Percentiles rank a stretch among this genome's conserved stretches.
Evolutionary conservation across 75 land plant species (phyloP).

Genomic region (Larix kaempferi): DNA sequence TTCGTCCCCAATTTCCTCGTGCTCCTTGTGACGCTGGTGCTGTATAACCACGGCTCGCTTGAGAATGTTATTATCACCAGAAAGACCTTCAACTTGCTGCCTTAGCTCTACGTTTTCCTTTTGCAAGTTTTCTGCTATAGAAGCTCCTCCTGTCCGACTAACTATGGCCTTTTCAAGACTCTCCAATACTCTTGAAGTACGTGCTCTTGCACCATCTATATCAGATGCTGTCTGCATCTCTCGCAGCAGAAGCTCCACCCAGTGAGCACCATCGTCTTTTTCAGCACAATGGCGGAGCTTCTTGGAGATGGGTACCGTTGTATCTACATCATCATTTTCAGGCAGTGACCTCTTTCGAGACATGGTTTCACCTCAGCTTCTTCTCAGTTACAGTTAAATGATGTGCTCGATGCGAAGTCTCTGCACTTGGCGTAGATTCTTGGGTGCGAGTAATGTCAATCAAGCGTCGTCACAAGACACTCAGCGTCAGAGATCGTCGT

Average conservation of each 20-base stretch:
- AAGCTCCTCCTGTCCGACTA: slow-evolving; percentile 39
- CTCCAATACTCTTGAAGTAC: slow-evolving; percentile 65
- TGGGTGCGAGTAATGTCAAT: too few relatives aligned
- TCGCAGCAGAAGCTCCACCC: slow-evolving; percentile 84
- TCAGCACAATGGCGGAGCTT: too few relatives aligned
- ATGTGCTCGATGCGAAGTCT: too few relatives aligned
- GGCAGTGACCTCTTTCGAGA: too few relatives aligned
- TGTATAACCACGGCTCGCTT: slow-evolving; percentile 95
- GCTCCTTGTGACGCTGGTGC: slow-evolving; percentile 79
- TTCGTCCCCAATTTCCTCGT: slow-evolving; percentile 61
- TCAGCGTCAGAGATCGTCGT: too few relatives aligned
- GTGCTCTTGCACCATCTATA: slow-evolving; percentile 70
- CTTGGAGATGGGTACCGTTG: too few relatives aligned
- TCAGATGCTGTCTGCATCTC: slow-evolving; percentile 76
- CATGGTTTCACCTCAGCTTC: too few relatives aligned
- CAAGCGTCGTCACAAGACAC: too few relatives aligned
- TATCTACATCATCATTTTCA: too few relatives aligned
- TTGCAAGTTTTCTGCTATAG: slow-evolving; percentile 29
- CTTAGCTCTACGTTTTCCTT: slow-evolving; percentile 69
- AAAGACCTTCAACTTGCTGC: slow-evolving; percentile 63
- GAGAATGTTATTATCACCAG: slow-evolving; percentile 68
- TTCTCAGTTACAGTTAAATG: too few relatives aligned
- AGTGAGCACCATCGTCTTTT: too few relatives aligned
- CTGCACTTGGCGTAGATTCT: too few relatives aligned
- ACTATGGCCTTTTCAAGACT: slow-evolving; percentile 67